Percentiles rank a stretch among this genome's conserved stretches.
Conservation (phyloP, 345 rosid species). For the Syzygium jambos region DNA sequence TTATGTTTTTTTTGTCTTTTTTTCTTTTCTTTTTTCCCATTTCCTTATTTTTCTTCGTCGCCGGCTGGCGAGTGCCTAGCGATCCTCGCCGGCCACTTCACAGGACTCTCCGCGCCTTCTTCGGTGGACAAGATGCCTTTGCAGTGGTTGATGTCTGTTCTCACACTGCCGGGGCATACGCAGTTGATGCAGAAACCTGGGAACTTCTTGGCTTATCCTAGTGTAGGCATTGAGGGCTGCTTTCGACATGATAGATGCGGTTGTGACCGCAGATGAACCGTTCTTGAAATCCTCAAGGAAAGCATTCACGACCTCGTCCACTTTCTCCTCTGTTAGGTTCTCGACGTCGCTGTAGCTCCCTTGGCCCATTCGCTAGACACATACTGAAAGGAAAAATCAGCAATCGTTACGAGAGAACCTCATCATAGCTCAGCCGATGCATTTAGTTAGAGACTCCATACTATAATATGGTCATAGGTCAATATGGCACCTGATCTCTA, state of each 20-base stretch:
- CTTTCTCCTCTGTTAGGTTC: background rate
- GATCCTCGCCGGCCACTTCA: background rate
- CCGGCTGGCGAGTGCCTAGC: too few species aligned
- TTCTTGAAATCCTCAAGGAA: background rate
- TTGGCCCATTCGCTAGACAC: background rate
- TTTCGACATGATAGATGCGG: slow-evolving; percentile 30
- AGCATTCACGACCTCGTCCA: background rate
- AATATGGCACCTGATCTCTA: background rate
- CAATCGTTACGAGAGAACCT: background rate
- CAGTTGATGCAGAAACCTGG: slow-evolving; percentile 24
- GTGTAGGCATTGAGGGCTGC: slow-evolving; percentile 37
- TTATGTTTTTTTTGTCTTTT: too few species aligned
- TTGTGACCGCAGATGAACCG: background rate
- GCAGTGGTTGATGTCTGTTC: slow-evolving; percentile 25
- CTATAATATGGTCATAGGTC: background rate
- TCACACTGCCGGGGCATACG: slow-evolving; percentile 45
- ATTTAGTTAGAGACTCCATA: background rate
- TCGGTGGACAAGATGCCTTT: slow-evolving; percentile 20
- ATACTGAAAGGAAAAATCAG: background rate
- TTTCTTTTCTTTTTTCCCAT: too few species aligned
- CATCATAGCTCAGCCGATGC: background rate
- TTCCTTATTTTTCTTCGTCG: too few species aligned
- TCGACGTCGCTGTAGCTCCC: background rate
- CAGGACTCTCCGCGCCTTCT: slow-evolving; percentile 37
- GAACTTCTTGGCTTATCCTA: slow-evolving; percentile 28